Conservation (phyloP, 2,329 filamentous ascomycete species). For the Cladosporium sp. region DNA sequence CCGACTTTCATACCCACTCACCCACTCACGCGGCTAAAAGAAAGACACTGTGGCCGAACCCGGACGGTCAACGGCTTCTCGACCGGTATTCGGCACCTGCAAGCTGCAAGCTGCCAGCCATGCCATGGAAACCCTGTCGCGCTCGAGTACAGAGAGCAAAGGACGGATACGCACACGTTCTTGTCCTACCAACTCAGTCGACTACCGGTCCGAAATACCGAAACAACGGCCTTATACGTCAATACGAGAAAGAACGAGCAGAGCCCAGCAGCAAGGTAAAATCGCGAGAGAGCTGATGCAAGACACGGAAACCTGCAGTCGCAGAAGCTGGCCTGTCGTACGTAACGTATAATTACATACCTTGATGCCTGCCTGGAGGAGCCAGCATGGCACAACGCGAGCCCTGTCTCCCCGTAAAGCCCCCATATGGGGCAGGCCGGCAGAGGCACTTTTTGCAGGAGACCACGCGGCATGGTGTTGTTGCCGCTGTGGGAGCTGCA, state of each 20-base stretch:
- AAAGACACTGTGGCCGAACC: no score
- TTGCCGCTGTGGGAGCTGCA: not conserved
- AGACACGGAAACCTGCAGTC: conserved; percentile 1
- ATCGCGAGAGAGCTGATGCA: not conserved
- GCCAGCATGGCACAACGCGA: not conserved
- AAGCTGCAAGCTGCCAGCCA: no score
- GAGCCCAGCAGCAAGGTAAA: not conserved
- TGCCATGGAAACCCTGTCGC: not conserved
- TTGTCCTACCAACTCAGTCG: not conserved
- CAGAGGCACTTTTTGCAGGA: not conserved
- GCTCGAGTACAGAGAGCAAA: not conserved
- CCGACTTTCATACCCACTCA: not conserved
- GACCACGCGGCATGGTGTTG: not conserved
- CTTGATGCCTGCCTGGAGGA: not conserved
- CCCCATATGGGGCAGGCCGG: not conserved
- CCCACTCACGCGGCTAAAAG: no score
- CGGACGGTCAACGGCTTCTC: not conserved
- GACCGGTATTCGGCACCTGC: not conserved
- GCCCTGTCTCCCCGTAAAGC: not conserved
- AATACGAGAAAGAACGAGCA: not conserved
- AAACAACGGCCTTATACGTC: not conserved
- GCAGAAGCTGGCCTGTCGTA: not conserved
- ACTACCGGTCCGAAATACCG: not conserved
- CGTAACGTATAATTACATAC: not conserved
- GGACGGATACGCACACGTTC: not conserved